A percentile compares a stretch with the other conserved stretches of the same genome.
These are phyloP conservation scores for Glebionis coronaria DNA, from an alignment of 129 eudicot species.

Conservation along the genomic window DNA sequence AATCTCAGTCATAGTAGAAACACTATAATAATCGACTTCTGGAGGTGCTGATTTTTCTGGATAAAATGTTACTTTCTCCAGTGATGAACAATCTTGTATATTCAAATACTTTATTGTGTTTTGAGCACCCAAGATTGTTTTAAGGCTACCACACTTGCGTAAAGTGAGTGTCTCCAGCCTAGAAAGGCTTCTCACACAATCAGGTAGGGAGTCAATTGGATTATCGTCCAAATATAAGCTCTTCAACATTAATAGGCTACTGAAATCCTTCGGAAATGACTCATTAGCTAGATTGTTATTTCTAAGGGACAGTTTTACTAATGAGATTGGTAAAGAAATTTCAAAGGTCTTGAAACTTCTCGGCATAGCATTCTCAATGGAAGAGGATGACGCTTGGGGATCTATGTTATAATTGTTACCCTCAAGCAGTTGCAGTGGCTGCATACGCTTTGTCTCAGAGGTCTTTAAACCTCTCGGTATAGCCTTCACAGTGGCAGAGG, in stretches of 20 bases:
- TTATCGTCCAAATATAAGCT: slow-evolving; percentile 8
- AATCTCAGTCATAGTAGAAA: slow-evolving; percentile 10
- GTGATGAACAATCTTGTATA: not conserved
- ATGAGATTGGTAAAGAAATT: not conserved
- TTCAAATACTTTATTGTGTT: not conserved
- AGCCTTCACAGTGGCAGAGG: slow-evolving; percentile 10
- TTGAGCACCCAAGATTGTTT: slow-evolving; percentile 17
- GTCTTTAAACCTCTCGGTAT: not conserved
- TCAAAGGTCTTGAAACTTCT: not conserved
- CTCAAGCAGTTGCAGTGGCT: not conserved
- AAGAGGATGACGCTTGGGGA: not conserved
- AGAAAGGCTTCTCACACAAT: slow-evolving; percentile 22
- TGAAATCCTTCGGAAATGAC: slow-evolving; percentile 16
- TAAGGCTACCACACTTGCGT: not conserved
- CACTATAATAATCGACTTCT: not conserved
- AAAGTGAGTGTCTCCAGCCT: slow-evolving; percentile 13
- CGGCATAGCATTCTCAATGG: not conserved
- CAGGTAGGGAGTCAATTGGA: slow-evolving; percentile 24
- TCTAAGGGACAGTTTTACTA: slow-evolving; percentile 17
- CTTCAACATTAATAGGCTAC: slow-evolving; percentile 18
- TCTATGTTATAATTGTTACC: not conserved
- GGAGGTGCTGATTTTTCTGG: slow-evolving; percentile 13
- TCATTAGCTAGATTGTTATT: slow-evolving; percentile 16
- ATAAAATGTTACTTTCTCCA: slow-evolving; percentile 12
- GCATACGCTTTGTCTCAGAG: not conserved